Base-by-base conservation (phyloP, 805 yeast genomes). In the Vanderwaltozyma tropicalis region DNA sequence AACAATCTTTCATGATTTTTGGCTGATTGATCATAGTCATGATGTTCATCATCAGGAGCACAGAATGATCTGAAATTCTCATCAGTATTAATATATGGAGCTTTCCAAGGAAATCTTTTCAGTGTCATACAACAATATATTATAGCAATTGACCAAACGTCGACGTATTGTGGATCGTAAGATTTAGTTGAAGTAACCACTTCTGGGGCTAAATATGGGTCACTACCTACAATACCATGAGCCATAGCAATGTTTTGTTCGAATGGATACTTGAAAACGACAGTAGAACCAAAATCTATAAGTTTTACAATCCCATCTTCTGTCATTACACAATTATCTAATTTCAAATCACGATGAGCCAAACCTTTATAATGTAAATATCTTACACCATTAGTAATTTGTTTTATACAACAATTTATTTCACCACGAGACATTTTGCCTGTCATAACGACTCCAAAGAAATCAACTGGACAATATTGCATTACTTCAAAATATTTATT, bases 121-220 rank as follows among this genome's bases (percentile, higher is more conserved):
- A 83, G 64, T 43, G 84, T 78, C 89, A 83, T 81, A 61, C 92
- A 83, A 60, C 94, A 83, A 53, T 78, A 83, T 18, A 83, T 81
- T 30, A 83, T 83, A 11, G 85, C 94, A 31, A 80, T 65, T 6
- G 92, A 81, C 94, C 94, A 83, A 27, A 83, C 70, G 61, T 83
- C 94, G 19, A 79, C 87, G 18, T 72, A 71, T 53, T 75, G 76
- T 4, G 94, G 87, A 55, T 83, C 86, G 54, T 81, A 83, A 24
- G 69, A 69, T 24, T 50, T 51, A 3, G 55, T 43, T 4, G 70
- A 61, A 8, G 62, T 49, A 37, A 79, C 62, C 14, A 81, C 86
- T 59, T 83, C 94, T 0, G 94, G 94, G 0, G 92, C 89, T 48
- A 83, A 67, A 55, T 83, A 83, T 5, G 94, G 94, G 59, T 83